Conservation (phyloP, 202 grass and related monocot genomes). For the Saccharum hybrid region DNA sequence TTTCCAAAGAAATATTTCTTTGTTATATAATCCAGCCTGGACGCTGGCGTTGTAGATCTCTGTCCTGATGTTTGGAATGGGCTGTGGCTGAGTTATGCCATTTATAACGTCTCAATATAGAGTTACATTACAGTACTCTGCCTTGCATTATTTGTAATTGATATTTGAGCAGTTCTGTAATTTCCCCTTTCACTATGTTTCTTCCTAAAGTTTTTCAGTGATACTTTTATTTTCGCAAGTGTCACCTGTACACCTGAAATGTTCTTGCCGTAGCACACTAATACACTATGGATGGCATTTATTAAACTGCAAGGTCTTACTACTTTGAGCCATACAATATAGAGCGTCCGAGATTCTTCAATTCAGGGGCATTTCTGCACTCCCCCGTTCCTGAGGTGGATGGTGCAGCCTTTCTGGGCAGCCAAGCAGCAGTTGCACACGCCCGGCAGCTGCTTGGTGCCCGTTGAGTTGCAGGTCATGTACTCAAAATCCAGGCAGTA, state of each 20-base stretch:
- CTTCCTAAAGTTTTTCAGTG: background rate
- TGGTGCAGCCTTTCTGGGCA: slow-evolving; percentile 40
- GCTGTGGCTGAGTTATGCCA: background rate
- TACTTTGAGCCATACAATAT: too few species aligned
- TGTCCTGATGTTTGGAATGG: background rate
- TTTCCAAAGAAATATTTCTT: background rate
- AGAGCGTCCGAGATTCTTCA: background rate
- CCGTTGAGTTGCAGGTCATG: slow-evolving; percentile 53
- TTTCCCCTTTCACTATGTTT: background rate
- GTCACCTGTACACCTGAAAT: background rate
- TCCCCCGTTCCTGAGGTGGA: slow-evolving; percentile 40
- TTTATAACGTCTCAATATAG: background rate
- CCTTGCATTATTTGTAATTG: background rate
- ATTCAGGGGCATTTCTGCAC: slow-evolving; percentile 24
- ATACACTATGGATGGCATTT: background rate
- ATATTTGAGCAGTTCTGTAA: background rate
- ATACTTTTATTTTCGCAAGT: background rate
- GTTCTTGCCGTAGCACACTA: background rate
- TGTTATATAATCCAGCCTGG: background rate
- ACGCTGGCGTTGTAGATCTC: background rate
- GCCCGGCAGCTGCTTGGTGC: slow-evolving; percentile 2
- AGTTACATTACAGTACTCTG: background rate
- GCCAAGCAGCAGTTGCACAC: slow-evolving; percentile 69
- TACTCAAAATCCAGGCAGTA: slow-evolving; percentile 34
- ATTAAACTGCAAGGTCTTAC: background rate